Conservation (phyloP, 129 eudicot species). For the carrot (Daucus carota) region DNA sequence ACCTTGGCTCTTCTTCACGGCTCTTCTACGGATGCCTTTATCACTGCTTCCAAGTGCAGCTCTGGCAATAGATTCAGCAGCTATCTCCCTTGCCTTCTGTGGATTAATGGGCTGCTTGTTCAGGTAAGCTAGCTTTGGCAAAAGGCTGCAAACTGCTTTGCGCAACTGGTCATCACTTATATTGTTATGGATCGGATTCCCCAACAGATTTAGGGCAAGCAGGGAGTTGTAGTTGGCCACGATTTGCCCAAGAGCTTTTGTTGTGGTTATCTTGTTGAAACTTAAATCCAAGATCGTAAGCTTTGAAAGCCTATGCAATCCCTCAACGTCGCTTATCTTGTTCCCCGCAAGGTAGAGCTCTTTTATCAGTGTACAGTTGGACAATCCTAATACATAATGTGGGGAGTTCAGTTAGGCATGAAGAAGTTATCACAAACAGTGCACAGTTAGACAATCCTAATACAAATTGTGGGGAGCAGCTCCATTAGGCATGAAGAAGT, state of each 20-base stretch:
- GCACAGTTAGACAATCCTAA: slow-evolving; percentile 77
- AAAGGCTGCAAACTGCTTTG: slow-evolving; percentile 65
- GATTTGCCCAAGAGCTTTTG: slow-evolving; percentile 80
- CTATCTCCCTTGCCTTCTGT: slow-evolving; percentile 77
- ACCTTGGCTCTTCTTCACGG: slow-evolving; percentile 39
- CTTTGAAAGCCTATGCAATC: slow-evolving; percentile 76
- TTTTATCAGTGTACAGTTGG: slow-evolving; percentile 62
- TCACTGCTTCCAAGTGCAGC: slow-evolving; percentile 50
- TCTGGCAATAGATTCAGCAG: slow-evolving; percentile 45
- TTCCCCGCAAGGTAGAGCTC: slow-evolving; percentile 87
- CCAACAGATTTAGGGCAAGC: slow-evolving; percentile 66
- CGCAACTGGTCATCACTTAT: slow-evolving; percentile 62
- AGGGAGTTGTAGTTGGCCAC: slow-evolving; percentile 77
- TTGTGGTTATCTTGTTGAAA: slow-evolving; percentile 84
- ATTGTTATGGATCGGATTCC: slow-evolving; percentile 73
- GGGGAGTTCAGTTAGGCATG: too few species aligned
- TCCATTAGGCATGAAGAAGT: slow-evolving; percentile 7
- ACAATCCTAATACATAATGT: slow-evolving; percentile 42
- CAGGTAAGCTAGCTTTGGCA: slow-evolving; percentile 67
- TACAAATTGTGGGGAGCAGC: background rate
- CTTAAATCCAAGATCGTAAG: slow-evolving; percentile 70
- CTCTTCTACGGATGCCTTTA: slow-evolving; percentile 34
- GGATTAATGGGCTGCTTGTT: slow-evolving; percentile 75
- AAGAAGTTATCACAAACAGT: too few species aligned
- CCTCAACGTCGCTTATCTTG: slow-evolving; percentile 80